Conservation (phyloP, 176 grass and related monocot genomes). For the Neostapfia colusana region DNA sequence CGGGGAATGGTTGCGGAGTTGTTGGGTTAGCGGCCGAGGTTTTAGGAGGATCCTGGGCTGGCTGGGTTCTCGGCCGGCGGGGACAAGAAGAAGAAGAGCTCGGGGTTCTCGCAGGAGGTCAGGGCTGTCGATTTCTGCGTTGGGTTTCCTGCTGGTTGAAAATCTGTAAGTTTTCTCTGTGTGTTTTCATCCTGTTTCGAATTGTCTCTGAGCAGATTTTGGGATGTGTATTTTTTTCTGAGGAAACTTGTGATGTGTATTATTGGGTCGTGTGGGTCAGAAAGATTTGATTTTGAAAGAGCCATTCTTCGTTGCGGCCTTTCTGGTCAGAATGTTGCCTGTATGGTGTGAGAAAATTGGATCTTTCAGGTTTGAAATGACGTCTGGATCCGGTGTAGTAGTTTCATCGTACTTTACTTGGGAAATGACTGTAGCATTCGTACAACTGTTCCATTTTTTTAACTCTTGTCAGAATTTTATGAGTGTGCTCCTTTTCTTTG, state of each 20-base stretch:
- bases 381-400: constrained; percentile 13
- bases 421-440: neutral
- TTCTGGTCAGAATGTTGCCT: neutral
- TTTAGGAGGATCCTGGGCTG: constrained; percentile 14
- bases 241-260: too few species aligned
- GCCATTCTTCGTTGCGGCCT: neutral
- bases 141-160: neutral
- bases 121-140: constrained; percentile 27
- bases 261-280: neutral
- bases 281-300: constrained; percentile 3
- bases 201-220: neutral
- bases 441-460: neutral
- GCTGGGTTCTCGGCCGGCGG: neutral
- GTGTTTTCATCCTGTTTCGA: neutral
- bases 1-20: constrained; percentile 37
- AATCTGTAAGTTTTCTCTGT: neutral
- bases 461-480: constrained; percentile 1
- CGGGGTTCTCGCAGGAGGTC: neutral
- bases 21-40: constrained; percentile 22
- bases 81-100: constrained; percentile 4
- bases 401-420: constrained; percentile 11
- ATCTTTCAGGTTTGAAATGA: neutral
- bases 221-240: neutral
- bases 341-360: constrained; percentile 3
- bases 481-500: neutral